Evolutionary conservation across 768 basidiomycete genomes (phyloP), one percentile per base, ranked within the genome.

Genomic region (Asterophora parasitica): DNA sequence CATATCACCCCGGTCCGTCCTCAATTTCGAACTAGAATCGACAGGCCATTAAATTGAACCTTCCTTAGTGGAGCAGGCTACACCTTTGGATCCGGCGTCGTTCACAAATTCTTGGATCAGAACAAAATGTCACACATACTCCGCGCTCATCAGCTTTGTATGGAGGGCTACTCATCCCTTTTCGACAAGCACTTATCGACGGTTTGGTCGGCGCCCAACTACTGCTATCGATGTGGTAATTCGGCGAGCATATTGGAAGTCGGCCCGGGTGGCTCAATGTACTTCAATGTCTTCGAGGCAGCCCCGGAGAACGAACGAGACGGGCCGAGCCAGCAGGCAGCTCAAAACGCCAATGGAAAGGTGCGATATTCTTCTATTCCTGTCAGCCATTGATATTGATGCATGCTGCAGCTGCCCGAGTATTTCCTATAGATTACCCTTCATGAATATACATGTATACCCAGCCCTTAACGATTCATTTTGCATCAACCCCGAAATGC

Each of bases 131-230:
- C 88, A 16, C 95, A 97, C 64, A 96, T 99, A 58, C 80, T 98
- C 17, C 91, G 96, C 17, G 96, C 96, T 17, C 96, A 99, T 65
- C 96, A 99, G 62, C 79, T 99, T 7, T 98, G 96, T 68, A 98
- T 99, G 96, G 96, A 99, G 67, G 96, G 96, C 0, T 98, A 92
- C 65, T 80, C 88, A n/a, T 92, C 92, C n/a, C 76, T 98, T 26
- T 98, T 97, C 57, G 92, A 94, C 65, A 85, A 91, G 54, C 90
- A 91, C 59, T 78, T 99, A 46, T 92, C 91, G 19, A 99, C 96
- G 0, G 96, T 99, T 6, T 99, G 96, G 96, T 91, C 87, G 16
- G 96, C 96, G 32, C 95, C 95, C 32, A 99, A 99, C 63, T 98
- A 98, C 62, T 97, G 95, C 66, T 98, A 97, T 69, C 83, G 96